Evolutionary conservation across 139 green algal genomes (phyloP).

Genomic region (Chlorella sorokiniana): DNA sequence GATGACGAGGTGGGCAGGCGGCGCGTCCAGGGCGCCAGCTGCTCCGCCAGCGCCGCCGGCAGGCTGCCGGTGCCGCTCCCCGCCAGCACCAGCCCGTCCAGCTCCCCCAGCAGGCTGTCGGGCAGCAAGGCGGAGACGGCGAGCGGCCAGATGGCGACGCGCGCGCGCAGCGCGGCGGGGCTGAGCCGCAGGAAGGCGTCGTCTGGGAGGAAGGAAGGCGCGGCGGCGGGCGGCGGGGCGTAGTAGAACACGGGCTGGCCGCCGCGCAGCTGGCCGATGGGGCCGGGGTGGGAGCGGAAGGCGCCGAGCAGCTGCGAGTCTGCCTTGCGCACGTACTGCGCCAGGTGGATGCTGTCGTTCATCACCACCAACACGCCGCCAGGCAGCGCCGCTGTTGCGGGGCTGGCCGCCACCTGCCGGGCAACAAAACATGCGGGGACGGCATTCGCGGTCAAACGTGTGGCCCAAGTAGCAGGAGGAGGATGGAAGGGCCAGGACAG

Average conservation of each 20-base stretch:
- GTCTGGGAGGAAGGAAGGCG: background rate
- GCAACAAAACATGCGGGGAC: background rate
- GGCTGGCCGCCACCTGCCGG: background rate
- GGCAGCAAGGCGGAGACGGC: slow-evolving; percentile 3
- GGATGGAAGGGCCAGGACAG: background rate
- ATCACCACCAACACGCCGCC: slow-evolving; percentile 37
- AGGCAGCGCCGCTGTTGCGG: background rate
- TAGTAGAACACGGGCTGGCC: slow-evolving; percentile 33
- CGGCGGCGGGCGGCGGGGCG: background rate
- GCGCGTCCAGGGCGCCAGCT: slow-evolving; percentile 32
- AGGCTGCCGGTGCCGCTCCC: slow-evolving; percentile 43
- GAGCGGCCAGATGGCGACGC: slow-evolving; percentile 35
- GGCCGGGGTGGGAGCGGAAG: slow-evolving; percentile 39
- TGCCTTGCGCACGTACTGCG: slow-evolving; percentile 34
- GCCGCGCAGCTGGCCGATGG: slow-evolving; percentile 35
- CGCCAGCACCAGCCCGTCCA: slow-evolving; percentile 44
- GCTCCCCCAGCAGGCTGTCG: slow-evolving; percentile 12
- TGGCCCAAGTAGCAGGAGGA: background rate
- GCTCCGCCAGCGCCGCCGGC: background rate
- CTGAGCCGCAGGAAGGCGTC: background rate
- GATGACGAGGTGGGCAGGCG: slow-evolving; percentile 35
- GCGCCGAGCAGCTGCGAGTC: slow-evolving; percentile 48
- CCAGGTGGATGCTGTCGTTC: slow-evolving; percentile 41
- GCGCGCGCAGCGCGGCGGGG: background rate
- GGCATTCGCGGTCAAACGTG: background rate